A percentile compares a stretch with the other conserved stretches of the same genome.
These are phyloP conservation scores for Pythium monospermum DNA, from an alignment of 352 stramenopile genomes.

Conservation along the genomic window DNA sequence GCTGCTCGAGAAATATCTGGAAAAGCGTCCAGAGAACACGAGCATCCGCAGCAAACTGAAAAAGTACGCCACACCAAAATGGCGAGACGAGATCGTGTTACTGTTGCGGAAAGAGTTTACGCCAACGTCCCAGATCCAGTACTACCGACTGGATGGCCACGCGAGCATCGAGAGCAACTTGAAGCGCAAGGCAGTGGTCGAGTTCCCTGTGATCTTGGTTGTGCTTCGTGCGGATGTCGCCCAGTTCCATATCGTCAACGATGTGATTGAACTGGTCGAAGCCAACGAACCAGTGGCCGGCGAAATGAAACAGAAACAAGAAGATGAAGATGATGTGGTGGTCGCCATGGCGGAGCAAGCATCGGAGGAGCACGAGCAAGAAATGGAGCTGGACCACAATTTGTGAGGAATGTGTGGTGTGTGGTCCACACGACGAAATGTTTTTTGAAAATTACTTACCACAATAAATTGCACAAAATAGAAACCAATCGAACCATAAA, in stretches of 20 bases:
- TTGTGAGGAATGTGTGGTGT: too few relatives aligned
- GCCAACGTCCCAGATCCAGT: slow-evolving; percentile 54
- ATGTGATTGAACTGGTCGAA: slow-evolving; percentile 59
- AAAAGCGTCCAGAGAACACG: slow-evolving; percentile 54
- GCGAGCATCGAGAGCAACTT: slow-evolving; percentile 63
- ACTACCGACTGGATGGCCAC: slow-evolving; percentile 64
- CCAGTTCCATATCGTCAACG: slow-evolving; percentile 54
- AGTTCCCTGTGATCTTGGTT: slow-evolving; percentile 74
- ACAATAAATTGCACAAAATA: slow-evolving; percentile 10
- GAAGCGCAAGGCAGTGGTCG: slow-evolving; percentile 71
- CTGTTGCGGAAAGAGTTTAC: slow-evolving; percentile 80
- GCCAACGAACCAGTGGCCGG: not conserved
- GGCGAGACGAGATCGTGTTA: slow-evolving; percentile 50
- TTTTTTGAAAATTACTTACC: slow-evolving; percentile 14
- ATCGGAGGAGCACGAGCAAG: not conserved
- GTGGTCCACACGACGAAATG: slow-evolving; percentile 4
- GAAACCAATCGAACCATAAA: not conserved
- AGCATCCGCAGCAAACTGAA: slow-evolving; percentile 64
- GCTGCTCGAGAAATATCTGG: slow-evolving; percentile 58
- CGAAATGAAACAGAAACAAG: not conserved
- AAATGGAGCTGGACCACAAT: too few relatives aligned
- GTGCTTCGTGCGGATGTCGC: slow-evolving; percentile 35
- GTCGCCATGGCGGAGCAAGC: too few relatives aligned
- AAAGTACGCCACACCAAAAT: slow-evolving; percentile 48
- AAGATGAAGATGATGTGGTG: not conserved